Evolutionary conservation across 2,329 filamentous ascomycete species (phyloP).

Genomic region (Pseudogymnoascus sp.): DNA sequence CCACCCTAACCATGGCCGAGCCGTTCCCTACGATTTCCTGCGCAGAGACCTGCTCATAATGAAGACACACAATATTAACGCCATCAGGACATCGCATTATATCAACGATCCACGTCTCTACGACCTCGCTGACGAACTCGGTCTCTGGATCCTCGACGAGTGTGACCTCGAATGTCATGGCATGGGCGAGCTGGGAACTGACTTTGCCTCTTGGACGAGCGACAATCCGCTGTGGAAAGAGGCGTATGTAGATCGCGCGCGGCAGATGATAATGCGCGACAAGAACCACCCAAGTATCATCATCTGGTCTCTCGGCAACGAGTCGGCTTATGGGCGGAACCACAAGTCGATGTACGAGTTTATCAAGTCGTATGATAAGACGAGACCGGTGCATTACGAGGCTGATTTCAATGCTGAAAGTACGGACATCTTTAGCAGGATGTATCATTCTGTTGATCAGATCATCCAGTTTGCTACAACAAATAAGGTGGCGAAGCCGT

Average conservation of each 20-base stretch:
- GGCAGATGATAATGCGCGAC: conserved; percentile 45
- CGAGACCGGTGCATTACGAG: conserved; percentile 50
- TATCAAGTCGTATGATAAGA: conserved; percentile 41
- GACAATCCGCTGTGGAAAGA: conserved; percentile 42
- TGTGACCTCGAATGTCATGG: conserved; percentile 48
- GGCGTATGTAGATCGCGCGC: conserved; percentile 49
- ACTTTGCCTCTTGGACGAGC: conserved; percentile 44
- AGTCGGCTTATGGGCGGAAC: conserved; percentile 49
- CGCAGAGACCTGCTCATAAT: conserved; percentile 45
- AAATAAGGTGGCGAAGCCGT: conserved; percentile 30
- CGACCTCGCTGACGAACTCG: conserved; percentile 54
- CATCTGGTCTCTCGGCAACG: conserved; percentile 52
- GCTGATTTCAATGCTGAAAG: conserved; percentile 42
- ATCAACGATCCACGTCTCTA: conserved; percentile 53
- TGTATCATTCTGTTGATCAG: conserved; percentile 43
- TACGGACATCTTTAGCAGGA: conserved; percentile 47
- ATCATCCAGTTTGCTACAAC: conserved; percentile 28
- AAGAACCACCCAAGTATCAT: conserved; percentile 49
- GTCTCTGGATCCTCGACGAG: conserved; percentile 55
- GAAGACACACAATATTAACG: conserved; percentile 57
- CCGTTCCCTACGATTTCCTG: conserved; percentile 44
- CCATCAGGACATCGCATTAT: conserved; percentile 60
- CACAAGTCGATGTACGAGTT: conserved; percentile 48
- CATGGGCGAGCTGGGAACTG: conserved; percentile 34
- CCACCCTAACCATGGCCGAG: conserved; percentile 41